Base-by-base conservation (phyloP, 257 asterid genomes). In the Cynanchum wilfordii region DNA sequence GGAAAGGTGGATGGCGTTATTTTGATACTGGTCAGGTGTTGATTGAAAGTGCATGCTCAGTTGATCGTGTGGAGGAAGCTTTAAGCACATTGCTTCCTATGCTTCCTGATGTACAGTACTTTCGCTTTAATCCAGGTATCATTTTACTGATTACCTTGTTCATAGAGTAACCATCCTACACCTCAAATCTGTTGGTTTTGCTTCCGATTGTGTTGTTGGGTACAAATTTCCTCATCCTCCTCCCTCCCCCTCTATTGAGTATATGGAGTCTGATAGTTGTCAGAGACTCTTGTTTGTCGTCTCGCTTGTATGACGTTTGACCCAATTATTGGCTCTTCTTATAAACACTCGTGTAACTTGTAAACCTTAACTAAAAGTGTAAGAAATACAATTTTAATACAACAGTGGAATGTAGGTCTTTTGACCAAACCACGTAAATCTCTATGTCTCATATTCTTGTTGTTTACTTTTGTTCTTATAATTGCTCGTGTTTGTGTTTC, bases 1-100 rank as follows among this genome's bases (percentile, higher is more conserved):
- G 98, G 63, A 90, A 84, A 82, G 98, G 99, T 66, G 99, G 99
- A 64, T 92, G 99, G 99, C 98, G 99, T 81, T 92, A 92, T 82
- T 75, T 92, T 69, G 98, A 95, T 82, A 95, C 98, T 76, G 97
- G 97, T 51, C 99, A 95, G 82, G 97, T 95, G 77, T 79, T 95
- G 87, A 89, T 95, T 75, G 98, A 95, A 82, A 95, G 99, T 81
- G 98, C 97, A 73, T 95, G 99, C 84, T 95, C 98, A 71, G 97
- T 90, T 78, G 99, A 95, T 74, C 93, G 99, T 65, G 99, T 90
- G 75, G 99, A 95, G 84, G 99, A 95, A 86, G 89, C 98, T 74
- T 85, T 95, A 77, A 86, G 94, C 79, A 85, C 98, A 69, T 79
- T 95, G 88, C 97, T 90, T 77, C 96, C 96, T 75, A 84, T 95